Percentiles rank a stretch among this genome's conserved stretches.
Conservation (phyloP, 2,329 filamentous ascomycete genomes). For the Cryphonectria japonica region DNA sequence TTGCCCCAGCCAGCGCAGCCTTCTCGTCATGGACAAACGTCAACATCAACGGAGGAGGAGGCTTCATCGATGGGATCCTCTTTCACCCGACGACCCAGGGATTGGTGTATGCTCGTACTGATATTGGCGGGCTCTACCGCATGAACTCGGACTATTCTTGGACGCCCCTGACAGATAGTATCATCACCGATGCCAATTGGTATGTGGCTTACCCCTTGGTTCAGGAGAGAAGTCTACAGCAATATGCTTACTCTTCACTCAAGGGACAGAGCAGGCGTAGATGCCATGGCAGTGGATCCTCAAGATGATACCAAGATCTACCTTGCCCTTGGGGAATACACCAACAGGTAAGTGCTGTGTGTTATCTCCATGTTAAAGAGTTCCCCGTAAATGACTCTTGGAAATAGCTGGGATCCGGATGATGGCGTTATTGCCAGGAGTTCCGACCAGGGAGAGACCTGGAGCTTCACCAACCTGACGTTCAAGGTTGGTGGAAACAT, state of each 20-base stretch:
- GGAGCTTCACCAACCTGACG: constrained; percentile 51
- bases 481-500: constrained; percentile 68
- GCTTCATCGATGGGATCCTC: constrained; percentile 60
- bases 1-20: constrained; percentile 33
- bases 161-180: constrained; percentile 26
- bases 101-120: constrained; percentile 59
- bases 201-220: neutral
- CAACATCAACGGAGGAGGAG: constrained; percentile 58
- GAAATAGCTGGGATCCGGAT: constrained; percentile 50
- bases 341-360: constrained; percentile 47
- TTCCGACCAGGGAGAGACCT: constrained; percentile 57
- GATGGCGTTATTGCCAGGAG: constrained; percentile 58
- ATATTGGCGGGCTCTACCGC: constrained; percentile 61
- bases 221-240: neutral
- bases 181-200: constrained; percentile 26
- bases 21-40: constrained; percentile 38
- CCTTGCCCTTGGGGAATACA: constrained; percentile 61
- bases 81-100: constrained; percentile 57
- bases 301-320: constrained; percentile 56
- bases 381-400: neutral
- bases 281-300: constrained; percentile 60
- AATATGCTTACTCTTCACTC: neutral
- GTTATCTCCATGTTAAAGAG: too few relatives aligned
- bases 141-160: constrained; percentile 54
- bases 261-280: constrained; percentile 60